Evolutionary conservation across 148 eudicot species (phyloP).

Genomic region (Chenopodium formosanum): DNA sequence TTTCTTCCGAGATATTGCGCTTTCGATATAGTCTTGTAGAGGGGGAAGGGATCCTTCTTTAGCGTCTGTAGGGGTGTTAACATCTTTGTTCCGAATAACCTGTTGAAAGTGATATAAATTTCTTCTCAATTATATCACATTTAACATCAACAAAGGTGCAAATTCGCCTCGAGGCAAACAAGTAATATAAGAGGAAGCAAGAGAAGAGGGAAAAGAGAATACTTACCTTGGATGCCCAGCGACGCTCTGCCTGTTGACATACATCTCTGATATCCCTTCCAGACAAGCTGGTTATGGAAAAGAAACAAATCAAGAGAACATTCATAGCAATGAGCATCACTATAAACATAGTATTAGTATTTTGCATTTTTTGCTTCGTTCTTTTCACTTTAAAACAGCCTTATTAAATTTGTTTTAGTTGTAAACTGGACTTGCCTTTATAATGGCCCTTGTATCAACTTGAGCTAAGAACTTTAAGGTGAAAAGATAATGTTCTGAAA

Average conservation of each 20-base stretch:
- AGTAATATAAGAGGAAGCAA: background rate
- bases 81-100: slow-evolving; percentile 74
- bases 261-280: slow-evolving; percentile 91
- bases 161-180: background rate
- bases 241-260: slow-evolving; percentile 96
- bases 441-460: background rate
- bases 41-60: slow-evolving; percentile 69
- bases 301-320: background rate
- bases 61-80: slow-evolving; percentile 23
- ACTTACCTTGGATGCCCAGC: slow-evolving; percentile 94
- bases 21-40: slow-evolving; percentile 57
- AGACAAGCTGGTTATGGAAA: slow-evolving; percentile 56
- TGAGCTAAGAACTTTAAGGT: no score
- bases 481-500: no score
- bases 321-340: background rate
- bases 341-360: no score
- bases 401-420: no score
- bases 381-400: background rate
- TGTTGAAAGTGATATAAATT: slow-evolving; percentile 6
- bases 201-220: background rate
- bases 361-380: background rate
- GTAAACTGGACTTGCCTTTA: background rate
- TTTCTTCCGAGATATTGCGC: slow-evolving; percentile 52
- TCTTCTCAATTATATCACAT: background rate
- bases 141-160: background rate